Base-by-base conservation (phyloP, 495 filamentous ascomycete species). In the Penicillium arizonense region DNA sequence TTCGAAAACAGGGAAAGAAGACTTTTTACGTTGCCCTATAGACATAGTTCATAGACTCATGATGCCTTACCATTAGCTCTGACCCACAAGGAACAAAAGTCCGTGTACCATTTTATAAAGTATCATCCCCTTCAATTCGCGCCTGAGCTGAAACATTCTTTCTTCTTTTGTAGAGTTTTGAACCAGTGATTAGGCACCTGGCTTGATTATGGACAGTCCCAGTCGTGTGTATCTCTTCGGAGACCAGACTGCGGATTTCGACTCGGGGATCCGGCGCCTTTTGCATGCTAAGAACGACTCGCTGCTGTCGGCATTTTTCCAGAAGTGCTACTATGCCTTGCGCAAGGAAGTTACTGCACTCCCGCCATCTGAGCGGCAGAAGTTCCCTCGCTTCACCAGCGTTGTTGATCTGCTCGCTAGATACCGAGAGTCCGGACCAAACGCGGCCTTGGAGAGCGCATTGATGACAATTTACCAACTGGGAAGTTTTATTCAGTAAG, bases 221-320 rank as follows among this genome's bases (percentile, higher is more conserved):
- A 64, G 62, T 55, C 66, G 59, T 43, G 67, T 72, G 55, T 77
- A 72, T 66, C 65, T 88, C 59, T 90, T 91, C 66, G 89, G 89
- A 74, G 88, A 94, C 68, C 87, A 91, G 75, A 90, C 87, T 24
- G 77, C 84, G 57, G 84, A 89, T 62, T 85, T 86, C 47, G 83
- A 86, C 56, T 74, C 77, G 41, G 83, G 87, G 45, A 73, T 92
- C 44, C 77, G 79, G 75, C 74, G 77, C 74, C 55, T 88, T 68
- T 58, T 85, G 62, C 77, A 83, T 52, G 76, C 78, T 44, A 85
- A 85, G 59, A 82, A 83, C 53, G 84, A 88, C 62, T 72, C 84
- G 20, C 69, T 89, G 12, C 67, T 89, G 16, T 77, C 71, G 39
- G 81, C 81, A 24, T 90, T 91, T 62, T 73, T 91, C 45, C 80